Conservation (phyloP, 2,329 filamentous ascomycete species). For the Dendrostoma leiphaemia region DNA sequence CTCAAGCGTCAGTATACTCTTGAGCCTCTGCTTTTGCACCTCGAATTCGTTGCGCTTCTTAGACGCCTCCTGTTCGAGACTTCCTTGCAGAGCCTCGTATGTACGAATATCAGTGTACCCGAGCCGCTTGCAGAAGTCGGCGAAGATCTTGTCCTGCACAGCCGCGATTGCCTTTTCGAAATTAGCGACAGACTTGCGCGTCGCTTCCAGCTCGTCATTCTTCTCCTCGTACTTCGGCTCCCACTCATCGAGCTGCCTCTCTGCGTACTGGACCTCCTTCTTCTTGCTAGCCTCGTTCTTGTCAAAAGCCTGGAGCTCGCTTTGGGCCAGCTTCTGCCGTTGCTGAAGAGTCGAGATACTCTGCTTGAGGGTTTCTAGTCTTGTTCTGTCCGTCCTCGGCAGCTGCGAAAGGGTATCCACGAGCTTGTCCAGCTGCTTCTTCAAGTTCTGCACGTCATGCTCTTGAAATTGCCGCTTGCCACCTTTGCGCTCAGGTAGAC, state of each 20-base stretch:
- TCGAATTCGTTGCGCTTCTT: constrained; percentile 86
- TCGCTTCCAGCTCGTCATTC: constrained; percentile 62
- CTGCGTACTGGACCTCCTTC: constrained; percentile 73
- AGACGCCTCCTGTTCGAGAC: constrained; percentile 83
- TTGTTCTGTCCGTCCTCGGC: constrained; percentile 73
- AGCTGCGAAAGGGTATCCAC: constrained; percentile 76
- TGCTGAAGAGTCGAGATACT: constrained; percentile 80
- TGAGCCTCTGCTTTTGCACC: constrained; percentile 75
- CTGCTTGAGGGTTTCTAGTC: constrained; percentile 77
- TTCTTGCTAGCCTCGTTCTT: constrained; percentile 83
- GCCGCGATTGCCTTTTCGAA: constrained; percentile 65
- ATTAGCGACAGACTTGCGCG: constrained; percentile 47
- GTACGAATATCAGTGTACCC: constrained; percentile 88
- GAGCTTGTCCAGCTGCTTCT: constrained; percentile 71
- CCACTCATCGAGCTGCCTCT: constrained; percentile 71
- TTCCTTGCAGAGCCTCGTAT: constrained; percentile 91
- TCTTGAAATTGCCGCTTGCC: constrained; percentile 85
- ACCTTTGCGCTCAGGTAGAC: constrained; percentile 71
- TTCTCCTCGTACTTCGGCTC: constrained; percentile 77
- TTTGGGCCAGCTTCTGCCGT: constrained; percentile 66
- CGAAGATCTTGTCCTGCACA: constrained; percentile 87
- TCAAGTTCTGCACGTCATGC: constrained; percentile 81
- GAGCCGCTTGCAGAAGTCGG: constrained; percentile 78
- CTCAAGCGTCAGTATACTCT: constrained; percentile 60
- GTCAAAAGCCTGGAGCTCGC: constrained; percentile 75